A percentile compares a stretch with the other conserved stretches of the same genome.
phyloP scores from a whole-genome alignment of 2,329 filamentous ascomycete genomes.

The Talaromyces albobiverticillius region DNA sequence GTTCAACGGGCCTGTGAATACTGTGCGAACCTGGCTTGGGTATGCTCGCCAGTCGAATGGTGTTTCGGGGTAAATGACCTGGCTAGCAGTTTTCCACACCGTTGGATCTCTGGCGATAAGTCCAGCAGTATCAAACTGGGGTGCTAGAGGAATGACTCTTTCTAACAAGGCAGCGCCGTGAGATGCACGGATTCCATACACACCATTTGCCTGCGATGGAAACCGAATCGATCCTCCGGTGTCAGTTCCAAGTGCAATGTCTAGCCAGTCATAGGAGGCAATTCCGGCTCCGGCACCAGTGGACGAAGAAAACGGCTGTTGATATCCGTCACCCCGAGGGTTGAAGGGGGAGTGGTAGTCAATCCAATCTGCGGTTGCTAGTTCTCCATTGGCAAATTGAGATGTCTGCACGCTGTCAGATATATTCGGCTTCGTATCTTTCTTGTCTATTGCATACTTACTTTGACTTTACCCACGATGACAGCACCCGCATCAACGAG shows the following conservation, averaged over 20 bases:
- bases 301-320: conserved; percentile 36
- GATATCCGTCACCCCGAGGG: conserved; percentile 48
- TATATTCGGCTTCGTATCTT: neutral
- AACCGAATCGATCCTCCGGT: conserved; percentile 36
- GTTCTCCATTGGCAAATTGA: conserved; percentile 16
- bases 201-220: conserved; percentile 48
- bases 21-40: neutral
- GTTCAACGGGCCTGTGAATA: neutral
- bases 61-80: neutral
- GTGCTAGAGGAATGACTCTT: conserved; percentile 47
- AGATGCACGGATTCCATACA: conserved; percentile 52
- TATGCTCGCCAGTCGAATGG: conserved; percentile 1
- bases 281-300: conserved; percentile 40
- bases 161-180: conserved; percentile 47
- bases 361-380: conserved; percentile 24
- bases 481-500: conserved; percentile 60
- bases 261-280: conserved; percentile 44
- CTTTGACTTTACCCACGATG: conserved; percentile 33
- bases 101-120: conserved; percentile 26
- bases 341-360: conserved; percentile 42
- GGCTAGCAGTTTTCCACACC: conserved; percentile 2
- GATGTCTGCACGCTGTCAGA: neutral
- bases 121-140: conserved; percentile 45
- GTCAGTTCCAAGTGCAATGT: conserved; percentile 26
- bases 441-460: neutral